Evolutionary conservation across 2,329 filamentous ascomycete species (phyloP).

Genomic region (Diaporthe australafricana): DNA sequence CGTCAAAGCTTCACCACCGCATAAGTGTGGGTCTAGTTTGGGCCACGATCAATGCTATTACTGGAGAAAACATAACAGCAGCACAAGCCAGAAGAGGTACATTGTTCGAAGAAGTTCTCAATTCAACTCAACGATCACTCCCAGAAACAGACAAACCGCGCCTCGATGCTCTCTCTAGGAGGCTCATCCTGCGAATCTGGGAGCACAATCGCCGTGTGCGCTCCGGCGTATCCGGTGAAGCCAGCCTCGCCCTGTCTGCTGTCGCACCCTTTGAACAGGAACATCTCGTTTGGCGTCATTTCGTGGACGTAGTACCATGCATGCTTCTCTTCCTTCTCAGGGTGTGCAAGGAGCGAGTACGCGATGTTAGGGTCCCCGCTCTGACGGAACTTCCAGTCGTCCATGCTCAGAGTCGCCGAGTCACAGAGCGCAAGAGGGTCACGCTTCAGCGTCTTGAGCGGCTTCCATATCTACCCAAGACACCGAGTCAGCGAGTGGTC

Average conservation of each 20-base stretch:
- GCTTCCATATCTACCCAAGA: constrained; percentile 52
- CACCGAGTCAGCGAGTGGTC: neutral
- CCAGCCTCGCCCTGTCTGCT: constrained; percentile 46
- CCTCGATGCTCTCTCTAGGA: constrained; percentile 31
- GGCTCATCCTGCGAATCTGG: constrained; percentile 2
- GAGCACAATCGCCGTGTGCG: constrained; percentile 43
- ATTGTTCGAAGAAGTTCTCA: too few relatives aligned
- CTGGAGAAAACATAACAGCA: too few relatives aligned
- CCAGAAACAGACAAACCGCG: constrained; percentile 23
- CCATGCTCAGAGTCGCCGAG: constrained; percentile 50
- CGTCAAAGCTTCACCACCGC: too few relatives aligned
- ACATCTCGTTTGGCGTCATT: constrained; percentile 64
- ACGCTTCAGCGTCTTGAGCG: constrained; percentile 58
- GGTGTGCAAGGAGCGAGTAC: neutral
- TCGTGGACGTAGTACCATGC: constrained; percentile 64
- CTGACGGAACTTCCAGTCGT: constrained; percentile 51
- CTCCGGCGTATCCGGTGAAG: constrained; percentile 22
- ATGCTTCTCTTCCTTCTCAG: constrained; percentile 17
- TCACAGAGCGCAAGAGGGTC: constrained; percentile 56
- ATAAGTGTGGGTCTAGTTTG: too few relatives aligned
- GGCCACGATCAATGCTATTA: too few relatives aligned
- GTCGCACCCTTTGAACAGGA: constrained; percentile 73
- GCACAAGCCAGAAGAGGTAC: too few relatives aligned
- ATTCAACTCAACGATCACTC: too few relatives aligned
- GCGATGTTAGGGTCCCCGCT: constrained; percentile 44